Base-by-base conservation (phyloP, 1,139 yeast genomes). In the Keqinozyma sinolaborantium region DNA sequence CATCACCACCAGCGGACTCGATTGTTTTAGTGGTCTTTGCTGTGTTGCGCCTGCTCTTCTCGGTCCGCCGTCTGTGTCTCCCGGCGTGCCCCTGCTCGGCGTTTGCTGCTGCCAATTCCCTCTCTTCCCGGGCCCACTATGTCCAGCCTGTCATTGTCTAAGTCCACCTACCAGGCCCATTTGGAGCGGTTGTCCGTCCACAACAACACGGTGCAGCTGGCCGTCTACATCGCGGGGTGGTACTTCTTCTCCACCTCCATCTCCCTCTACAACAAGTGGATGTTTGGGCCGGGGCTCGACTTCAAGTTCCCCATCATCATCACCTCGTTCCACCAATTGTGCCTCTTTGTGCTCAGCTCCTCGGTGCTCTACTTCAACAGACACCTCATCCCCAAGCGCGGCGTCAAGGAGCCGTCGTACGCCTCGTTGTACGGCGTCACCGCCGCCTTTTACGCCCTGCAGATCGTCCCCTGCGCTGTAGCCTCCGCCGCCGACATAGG, bases 401-500 rank as follows among this genome's bases (percentile, higher is more conserved):
- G 11, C 10, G 25, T 12, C 19, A 4, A 15, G 14, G 18, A 15
- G 14, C 29, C 14, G 16, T 29, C 20, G 19, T 51, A 48, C 33
- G 29, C 45, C 14, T 30, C 41, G 14, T 42, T 47, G 12, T 51
- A 56, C 33, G 35, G 32, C 14, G 55, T 62, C 27, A 48, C 41
- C 25, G 32, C 36, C 14, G 7, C 33, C 23, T 35, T 48, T n/a
- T 81, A 78, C 45, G 11, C 69, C 5, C 60, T 63, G 25, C 79
- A 75, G 34, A 79, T 88, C 28, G 52, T 86, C 2, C 97, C 97
- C 0, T 88, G 97, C 51, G 84, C 95, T 0, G 38, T 85, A 11
- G 94, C 96, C 0, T 79, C 92, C 2, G 87, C 95, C 3, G 94
- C 95, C 10, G 98, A 92, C 57, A 88, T 92, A 45, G 98, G 98